Evolutionary conservation across 805 yeast species (phyloP).

Genomic region (Candida awuae): DNA sequence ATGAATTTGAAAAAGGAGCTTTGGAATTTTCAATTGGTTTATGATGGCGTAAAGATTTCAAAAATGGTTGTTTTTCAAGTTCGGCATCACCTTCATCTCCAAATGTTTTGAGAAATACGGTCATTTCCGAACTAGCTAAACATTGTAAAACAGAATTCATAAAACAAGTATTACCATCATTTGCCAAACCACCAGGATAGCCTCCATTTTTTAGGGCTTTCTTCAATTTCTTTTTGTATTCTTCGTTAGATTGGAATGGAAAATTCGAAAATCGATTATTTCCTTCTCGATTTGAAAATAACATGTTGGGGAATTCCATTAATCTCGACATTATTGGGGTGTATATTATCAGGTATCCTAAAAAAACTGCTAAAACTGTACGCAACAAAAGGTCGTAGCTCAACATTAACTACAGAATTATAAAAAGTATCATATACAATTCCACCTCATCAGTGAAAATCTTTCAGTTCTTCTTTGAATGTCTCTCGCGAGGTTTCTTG

Average conservation of each 20-base stretch:
- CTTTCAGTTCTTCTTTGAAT: not conserved
- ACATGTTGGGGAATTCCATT: conserved; percentile 10
- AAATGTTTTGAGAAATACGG: too few relatives aligned
- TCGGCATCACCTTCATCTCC: too few relatives aligned
- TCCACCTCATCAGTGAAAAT: not conserved
- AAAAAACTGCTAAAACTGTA: not conserved
- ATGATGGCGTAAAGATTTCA: conserved; percentile 14
- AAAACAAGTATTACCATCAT: conserved; percentile 92
- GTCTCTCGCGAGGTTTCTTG: conserved; percentile 1
- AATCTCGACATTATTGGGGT: conserved; percentile 1
- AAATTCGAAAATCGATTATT: not conserved
- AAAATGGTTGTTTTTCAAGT: too few relatives aligned
- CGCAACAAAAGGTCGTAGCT: too few relatives aligned
- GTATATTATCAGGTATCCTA: conserved; percentile 4
- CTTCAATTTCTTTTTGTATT: conserved; percentile 14
- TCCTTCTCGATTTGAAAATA: conserved; percentile 1
- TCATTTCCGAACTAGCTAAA: conserved; percentile 75
- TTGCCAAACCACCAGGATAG: conserved; percentile 73
- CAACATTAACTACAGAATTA: too few relatives aligned
- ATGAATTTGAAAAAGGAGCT: conserved; percentile 42
- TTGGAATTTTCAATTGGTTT: conserved; percentile 10
- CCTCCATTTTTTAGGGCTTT: conserved; percentile 58
- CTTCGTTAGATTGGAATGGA: conserved; percentile 6
- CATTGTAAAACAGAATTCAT: conserved; percentile 88
- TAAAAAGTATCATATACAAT: too few relatives aligned